phyloP scores from a whole-genome alignment of 495 filamentous ascomycete genomes.

The Viridothelium virens region DNA sequence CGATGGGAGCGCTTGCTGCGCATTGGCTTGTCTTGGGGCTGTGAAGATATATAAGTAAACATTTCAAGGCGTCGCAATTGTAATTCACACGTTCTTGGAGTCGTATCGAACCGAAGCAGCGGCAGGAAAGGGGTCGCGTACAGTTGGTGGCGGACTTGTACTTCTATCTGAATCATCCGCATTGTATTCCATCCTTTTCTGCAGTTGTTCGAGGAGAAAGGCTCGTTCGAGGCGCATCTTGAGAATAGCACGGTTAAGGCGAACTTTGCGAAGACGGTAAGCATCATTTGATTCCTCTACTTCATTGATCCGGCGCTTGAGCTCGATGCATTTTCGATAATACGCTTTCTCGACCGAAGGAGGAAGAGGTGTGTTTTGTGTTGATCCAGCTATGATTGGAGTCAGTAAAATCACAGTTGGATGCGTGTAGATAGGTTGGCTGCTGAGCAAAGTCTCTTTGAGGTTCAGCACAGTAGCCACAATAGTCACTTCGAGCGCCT shows the following conservation, averaged over 20 bases:
- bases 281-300: conserved; percentile 83
- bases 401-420: not conserved
- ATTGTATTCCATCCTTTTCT: conserved; percentile 75
- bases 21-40: conserved; percentile 88
- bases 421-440: conserved; percentile 19
- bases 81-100: not conserved
- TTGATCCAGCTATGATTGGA: conserved; percentile 2
- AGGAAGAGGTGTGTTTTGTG: conserved; percentile 51
- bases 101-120: not conserved
- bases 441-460: too few relatives aligned
- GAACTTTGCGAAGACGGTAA: conserved; percentile 66
- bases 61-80: not conserved
- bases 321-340: conserved; percentile 90
- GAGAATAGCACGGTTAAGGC: conserved; percentile 71
- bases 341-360: conserved; percentile 95
- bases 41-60: conserved; percentile 15
- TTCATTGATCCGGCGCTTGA: conserved; percentile 83
- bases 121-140: conserved; percentile 19
- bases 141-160: conserved; percentile 60
- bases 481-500: too few relatives aligned
- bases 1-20: conserved; percentile 70
- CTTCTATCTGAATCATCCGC: conserved; percentile 67
- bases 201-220: conserved; percentile 80
- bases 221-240: conserved; percentile 87
- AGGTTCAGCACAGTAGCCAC: too few relatives aligned